These are phyloP conservation scores for Aspergillus piperis DNA, from an alignment of 2,329 filamentous ascomycete genomes.

Conservation along the genomic window DNA sequence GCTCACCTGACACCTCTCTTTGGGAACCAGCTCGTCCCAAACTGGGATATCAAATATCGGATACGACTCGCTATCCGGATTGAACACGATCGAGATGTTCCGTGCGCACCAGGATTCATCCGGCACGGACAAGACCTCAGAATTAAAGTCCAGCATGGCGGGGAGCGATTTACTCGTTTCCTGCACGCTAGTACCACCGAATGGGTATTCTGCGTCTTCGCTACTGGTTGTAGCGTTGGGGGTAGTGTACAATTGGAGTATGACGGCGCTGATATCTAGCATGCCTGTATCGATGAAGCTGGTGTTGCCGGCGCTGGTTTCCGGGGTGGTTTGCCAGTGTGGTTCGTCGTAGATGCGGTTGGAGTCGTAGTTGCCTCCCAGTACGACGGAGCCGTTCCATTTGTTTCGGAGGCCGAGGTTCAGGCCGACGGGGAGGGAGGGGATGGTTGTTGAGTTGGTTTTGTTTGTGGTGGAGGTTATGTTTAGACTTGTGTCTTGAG, in stretches of 20 bases:
- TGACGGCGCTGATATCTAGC: background rate
- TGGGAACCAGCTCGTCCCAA: background rate
- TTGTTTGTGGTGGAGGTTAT: background rate
- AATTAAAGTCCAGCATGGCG: background rate
- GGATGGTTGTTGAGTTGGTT: background rate
- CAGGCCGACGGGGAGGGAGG: slow-evolving; percentile 5
- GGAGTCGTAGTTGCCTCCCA: slow-evolving; percentile 10
- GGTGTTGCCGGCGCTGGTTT: slow-evolving; percentile 2
- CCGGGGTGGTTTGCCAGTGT: slow-evolving; percentile 7
- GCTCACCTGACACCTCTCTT: background rate
- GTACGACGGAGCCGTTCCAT: slow-evolving; percentile 6
- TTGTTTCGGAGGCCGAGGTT: slow-evolving; percentile 4
- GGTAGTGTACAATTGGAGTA: background rate
- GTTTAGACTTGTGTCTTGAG: background rate
- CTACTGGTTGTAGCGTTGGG: background rate
- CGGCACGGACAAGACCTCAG: background rate
- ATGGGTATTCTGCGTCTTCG: background rate
- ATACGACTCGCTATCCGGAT: background rate
- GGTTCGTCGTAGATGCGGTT: slow-evolving; percentile 10
- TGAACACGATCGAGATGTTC: background rate
- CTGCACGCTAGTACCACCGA: background rate
- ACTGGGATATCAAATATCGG: background rate
- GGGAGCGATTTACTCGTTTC: background rate
- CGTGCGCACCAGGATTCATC: background rate
- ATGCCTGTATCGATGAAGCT: slow-evolving; percentile 1